Conservation (phyloP, 345 rosid species). For the Jatropha curcas region DNA sequence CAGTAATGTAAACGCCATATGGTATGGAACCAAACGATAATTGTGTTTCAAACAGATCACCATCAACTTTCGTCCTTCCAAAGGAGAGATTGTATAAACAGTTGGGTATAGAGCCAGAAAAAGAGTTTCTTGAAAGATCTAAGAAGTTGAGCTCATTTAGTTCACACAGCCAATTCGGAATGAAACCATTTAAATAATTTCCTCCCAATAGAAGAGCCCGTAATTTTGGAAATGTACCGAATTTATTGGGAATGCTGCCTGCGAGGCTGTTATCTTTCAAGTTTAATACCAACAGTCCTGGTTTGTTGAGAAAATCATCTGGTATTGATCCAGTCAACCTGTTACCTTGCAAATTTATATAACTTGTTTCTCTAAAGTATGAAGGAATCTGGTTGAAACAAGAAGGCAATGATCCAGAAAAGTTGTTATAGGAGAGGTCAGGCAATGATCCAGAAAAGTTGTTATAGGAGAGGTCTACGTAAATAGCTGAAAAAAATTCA, state of each 20-base stretch:
- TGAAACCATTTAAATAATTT: no score
- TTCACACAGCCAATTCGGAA: not conserved
- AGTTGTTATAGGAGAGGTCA: not conserved
- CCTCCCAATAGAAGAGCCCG: not conserved
- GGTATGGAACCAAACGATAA: no score
- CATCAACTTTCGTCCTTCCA: not conserved
- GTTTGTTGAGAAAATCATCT: not conserved
- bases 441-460: not conserved
- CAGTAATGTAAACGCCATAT: no score
- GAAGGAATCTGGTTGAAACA: not conserved
- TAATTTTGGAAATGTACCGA: not conserved
- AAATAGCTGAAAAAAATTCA: not conserved
- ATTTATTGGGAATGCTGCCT: not conserved
- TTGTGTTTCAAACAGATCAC: no score
- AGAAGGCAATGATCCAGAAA: not conserved
- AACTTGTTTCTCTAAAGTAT: not conserved
- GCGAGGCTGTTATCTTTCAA: not conserved
- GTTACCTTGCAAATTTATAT: not conserved
- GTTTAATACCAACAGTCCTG: not conserved
- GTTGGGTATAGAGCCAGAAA: not conserved
- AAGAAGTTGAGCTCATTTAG: no score
- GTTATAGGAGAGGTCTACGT: not conserved
- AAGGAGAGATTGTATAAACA: not conserved
- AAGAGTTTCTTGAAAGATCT: no score
- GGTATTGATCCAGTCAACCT: not conserved